phyloP scores from a whole-genome alignment of 1,284 basidiomycete species.

The Marasmius sp. region DNA sequence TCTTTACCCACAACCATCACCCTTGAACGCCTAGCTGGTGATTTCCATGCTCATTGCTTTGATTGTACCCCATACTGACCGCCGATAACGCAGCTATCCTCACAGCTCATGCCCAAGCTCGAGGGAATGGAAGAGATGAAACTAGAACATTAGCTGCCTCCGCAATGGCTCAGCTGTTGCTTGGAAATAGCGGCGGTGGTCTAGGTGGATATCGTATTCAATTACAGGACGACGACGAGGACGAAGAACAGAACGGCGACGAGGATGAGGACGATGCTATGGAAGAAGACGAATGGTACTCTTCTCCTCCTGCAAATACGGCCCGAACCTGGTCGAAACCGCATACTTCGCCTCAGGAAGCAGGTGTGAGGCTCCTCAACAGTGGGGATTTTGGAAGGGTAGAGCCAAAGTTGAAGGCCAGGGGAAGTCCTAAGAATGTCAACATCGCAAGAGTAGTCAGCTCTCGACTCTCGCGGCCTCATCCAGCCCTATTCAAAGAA shows the following conservation, averaged over 20 bases:
- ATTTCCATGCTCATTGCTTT: conserved; percentile 3
- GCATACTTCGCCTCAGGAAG: conserved; percentile 66
- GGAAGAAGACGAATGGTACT: conserved; percentile 25
- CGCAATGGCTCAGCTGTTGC: conserved; percentile 7
- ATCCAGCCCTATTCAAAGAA: conserved; percentile 46
- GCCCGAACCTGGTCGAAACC: conserved; percentile 41
- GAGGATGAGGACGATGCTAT: conserved; percentile 20
- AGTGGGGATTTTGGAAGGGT: conserved; percentile 87
- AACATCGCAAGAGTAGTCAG: conserved; percentile 53
- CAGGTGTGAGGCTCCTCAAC: conserved; percentile 70
- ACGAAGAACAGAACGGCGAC: neutral
- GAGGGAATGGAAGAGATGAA: neutral
- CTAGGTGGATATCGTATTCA: neutral
- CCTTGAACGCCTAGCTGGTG: neutral
- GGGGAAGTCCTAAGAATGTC: conserved; percentile 27
- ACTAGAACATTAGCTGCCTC: neutral
- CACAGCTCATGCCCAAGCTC: neutral
- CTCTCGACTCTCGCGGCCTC: conserved; percentile 36
- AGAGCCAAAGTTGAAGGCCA: conserved; percentile 42
- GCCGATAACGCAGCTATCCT: neutral
- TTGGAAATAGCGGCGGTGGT: conserved; percentile 18
- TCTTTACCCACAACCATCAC: neutral
- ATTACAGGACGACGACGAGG: conserved; percentile 26
- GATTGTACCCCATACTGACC: neutral
- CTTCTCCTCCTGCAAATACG: conserved; percentile 1